phyloP scores from a whole-genome alignment of 1,284 basidiomycete species.

The Apiotrichum mycotoxinovorans region DNA sequence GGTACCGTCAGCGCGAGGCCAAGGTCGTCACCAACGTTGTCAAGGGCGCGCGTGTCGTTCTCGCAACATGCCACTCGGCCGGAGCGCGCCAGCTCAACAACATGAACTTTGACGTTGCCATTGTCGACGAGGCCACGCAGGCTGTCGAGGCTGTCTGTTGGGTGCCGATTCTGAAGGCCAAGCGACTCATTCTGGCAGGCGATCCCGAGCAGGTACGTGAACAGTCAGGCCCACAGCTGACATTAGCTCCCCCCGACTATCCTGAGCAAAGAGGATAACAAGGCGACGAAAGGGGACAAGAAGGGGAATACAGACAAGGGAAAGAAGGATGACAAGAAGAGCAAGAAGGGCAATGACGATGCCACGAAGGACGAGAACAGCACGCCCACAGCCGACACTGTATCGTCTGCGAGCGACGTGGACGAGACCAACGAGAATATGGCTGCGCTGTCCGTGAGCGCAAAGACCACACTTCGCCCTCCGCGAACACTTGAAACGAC shows the following conservation, averaged over 20 bases:
- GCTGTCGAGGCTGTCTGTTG: conserved; percentile 95
- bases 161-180: conserved; percentile 83
- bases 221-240: conserved; percentile 26
- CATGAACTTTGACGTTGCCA: conserved; percentile 78
- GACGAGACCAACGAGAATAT: neutral
- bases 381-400: neutral
- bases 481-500: conserved; percentile 80
- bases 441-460: neutral
- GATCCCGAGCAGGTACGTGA: conserved; percentile 69
- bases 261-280: conserved; percentile 55
- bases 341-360: neutral
- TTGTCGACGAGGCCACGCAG: conserved; percentile 96
- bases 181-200: conserved; percentile 82
- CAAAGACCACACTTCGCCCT: conserved; percentile 53
- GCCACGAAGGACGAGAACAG: neutral
- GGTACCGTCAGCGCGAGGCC: conserved; percentile 81
- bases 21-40: conserved; percentile 77
- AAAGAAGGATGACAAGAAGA: conserved; percentile 8
- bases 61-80: conserved; percentile 89
- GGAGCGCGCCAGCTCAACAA: conserved; percentile 74
- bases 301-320: conserved; percentile 23
- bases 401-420: neutral
- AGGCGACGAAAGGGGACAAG: conserved; percentile 4
- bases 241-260: conserved; percentile 81
- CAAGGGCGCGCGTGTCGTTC: conserved; percentile 72